Base-by-base conservation (phyloP, 2,329 filamentous ascomycete genomes). In the Xylariomycetidae sp. region DNA sequence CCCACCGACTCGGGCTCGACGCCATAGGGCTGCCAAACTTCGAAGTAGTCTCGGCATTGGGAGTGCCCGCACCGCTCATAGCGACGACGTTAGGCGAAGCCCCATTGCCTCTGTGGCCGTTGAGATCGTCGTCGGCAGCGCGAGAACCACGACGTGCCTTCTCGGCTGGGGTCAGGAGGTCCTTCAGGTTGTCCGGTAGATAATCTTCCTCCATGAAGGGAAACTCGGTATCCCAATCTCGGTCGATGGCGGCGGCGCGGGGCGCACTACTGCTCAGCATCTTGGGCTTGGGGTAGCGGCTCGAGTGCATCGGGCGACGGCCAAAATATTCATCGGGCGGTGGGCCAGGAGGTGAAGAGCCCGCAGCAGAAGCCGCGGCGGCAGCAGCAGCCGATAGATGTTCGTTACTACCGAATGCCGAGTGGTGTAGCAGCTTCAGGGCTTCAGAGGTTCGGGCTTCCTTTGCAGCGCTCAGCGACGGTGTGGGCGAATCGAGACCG, bases 171-270 rank as follows among this genome's bases (percentile, higher is more conserved):
- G 80, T 84, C 45, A 84, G 59, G 11, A 84, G 65, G 40, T 83
- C 79, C 47, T 80, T 77, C 22, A 82, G 62, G 37, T 78, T 74
- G 40, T 76, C 84, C 0, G 90, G 92, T 8, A 97, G 70, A 50
- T 92, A 86, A 51, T 94, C 88, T 52, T 94, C 89, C 57, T 94
- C 87, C 49, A 68, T 53, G 48, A 92, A 90, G 18, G 82, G 76
- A 51, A 94, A 92, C 36, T 75, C 71, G 36, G 69, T 58, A 30
- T 80, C 75, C 78, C 78, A 82, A 48, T 82, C 78, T 36, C 69
- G 69, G 44, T 82, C 77, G 16, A 76, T 80, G 61, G 49, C 78
- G 65, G 66, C 77, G 61, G 51, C 78, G 64, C 67, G 80, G 42
- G 78, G 78, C 68, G 80, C 52, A 73, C 84, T 73, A 72, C 85